These are phyloP conservation scores for Boletus rubroflammeus DNA, from an alignment of 768 basidiomycete species.

Conservation along the genomic window DNA sequence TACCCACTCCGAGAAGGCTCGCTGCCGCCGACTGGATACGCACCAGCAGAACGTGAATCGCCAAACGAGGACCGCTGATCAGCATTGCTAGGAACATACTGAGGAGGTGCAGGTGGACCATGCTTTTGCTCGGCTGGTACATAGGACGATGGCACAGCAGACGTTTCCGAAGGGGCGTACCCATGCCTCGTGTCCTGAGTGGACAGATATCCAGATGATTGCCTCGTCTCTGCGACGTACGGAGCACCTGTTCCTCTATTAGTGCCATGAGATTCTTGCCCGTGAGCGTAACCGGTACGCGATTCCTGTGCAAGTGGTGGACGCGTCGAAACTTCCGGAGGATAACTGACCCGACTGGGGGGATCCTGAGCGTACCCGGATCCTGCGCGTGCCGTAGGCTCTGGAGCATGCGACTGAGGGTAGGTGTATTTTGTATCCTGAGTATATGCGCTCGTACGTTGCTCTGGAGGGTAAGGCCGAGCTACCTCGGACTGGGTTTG, in stretches of 20 bases:
- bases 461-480: slow-evolving; percentile 17
- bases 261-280: slow-evolving; percentile 17
- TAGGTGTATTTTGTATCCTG: slow-evolving; percentile 25
- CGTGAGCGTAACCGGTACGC: slow-evolving; percentile 14
- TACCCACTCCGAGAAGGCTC: slow-evolving; percentile 16
- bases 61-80: slow-evolving; percentile 21
- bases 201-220: slow-evolving; percentile 17
- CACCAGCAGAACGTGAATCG: slow-evolving; percentile 20
- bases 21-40: slow-evolving; percentile 9
- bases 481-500: slow-evolving; percentile 17
- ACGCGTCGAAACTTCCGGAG: slow-evolving; percentile 14
- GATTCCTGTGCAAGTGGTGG: slow-evolving; percentile 16
- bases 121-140: slow-evolving; percentile 20
- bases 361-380: slow-evolving; percentile 16
- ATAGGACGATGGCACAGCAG: slow-evolving; percentile 15
- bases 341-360: slow-evolving; percentile 14
- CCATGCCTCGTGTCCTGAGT: slow-evolving; percentile 21
- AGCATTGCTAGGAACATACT: slow-evolving; percentile 15
- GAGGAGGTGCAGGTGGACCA: slow-evolving; percentile 6
- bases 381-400: slow-evolving; percentile 13
- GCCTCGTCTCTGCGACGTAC: slow-evolving; percentile 21
- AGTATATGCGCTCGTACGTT: slow-evolving; percentile 20
- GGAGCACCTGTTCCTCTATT: slow-evolving; percentile 3
- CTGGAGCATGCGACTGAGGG: slow-evolving; percentile 17
- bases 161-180: slow-evolving; percentile 16